Evolutionary conservation across 768 basidiomycete species (phyloP), one percentile per base, ranked within the genome.

Genomic region (Nevesoporus exiguus): DNA sequence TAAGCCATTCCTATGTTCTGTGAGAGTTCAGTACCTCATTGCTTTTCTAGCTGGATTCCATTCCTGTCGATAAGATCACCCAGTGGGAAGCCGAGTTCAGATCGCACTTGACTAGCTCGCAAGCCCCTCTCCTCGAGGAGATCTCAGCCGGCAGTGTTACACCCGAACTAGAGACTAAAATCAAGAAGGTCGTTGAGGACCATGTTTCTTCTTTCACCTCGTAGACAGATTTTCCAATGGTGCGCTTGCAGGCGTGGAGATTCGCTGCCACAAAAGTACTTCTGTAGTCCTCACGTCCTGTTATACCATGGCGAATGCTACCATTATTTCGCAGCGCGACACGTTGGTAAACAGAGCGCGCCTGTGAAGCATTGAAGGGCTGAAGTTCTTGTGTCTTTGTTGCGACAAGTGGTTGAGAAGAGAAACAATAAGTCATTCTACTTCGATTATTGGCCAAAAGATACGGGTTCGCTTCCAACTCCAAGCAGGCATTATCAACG

Each of bases 61-160:
- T 99, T 74, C 89, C 93, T 42, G 94, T 97, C 50, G 92, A 97
- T 66, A 79, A 94, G 79, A 95, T 97, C 74, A 87, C 90, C 61
- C 81, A 84, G 66, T 96, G 92, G 92, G 92, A 95, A 76, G 83
- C 79, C 59, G 88, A 90, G 67, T 95, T 95, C 91, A 90, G 93
- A 71, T 78, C 82, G 61, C 88, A 94, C 77, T 79, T 99, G 63
- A 75, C 84, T 37, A 75, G 88, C 53, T 76, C 88, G 49, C 90
- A 98, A 74, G 57, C 70, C 46, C 62, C 78, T 31, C 85, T 99
- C 64, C 85, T 99, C 42, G 77, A 82, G 68, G 90, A 95, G 75
- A 96, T 98, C 61, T 74, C 85, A 47, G 77, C 79, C 58, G 97
- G 95, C 54, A 80, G 75, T 57, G 87, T 98, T 66, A 93, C 91